Conservation (phyloP, 208 protist species). For the Phytomonas sp. region DNA sequence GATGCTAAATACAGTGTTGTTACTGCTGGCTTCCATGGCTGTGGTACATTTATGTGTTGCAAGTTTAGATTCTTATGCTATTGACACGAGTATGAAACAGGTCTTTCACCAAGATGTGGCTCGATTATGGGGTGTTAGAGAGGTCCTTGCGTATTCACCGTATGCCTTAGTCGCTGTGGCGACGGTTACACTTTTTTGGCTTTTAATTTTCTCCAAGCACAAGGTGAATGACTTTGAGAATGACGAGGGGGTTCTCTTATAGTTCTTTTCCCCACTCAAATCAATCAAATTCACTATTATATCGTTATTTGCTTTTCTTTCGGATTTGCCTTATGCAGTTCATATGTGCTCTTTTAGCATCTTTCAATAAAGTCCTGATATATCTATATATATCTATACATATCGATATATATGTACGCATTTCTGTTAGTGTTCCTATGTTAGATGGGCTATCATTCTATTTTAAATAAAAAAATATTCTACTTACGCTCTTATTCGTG, state of each 20-base stretch:
- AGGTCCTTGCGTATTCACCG: conserved; percentile 42
- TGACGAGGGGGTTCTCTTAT: conserved; percentile 13
- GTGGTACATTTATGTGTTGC: conserved; percentile 84
- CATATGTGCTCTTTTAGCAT: not conserved
- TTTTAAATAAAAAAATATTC: not conserved
- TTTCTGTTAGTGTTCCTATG: not conserved
- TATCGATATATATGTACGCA: conserved; percentile 8
- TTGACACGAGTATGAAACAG: conserved; percentile 31
- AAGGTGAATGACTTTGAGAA: conserved; percentile 8
- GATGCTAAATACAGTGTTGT: conserved; percentile 89
- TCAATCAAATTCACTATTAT: not conserved
- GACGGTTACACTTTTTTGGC: conserved; percentile 15
- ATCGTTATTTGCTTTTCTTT: conserved; percentile 11
- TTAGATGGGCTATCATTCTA: not conserved
- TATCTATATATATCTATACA: not conserved
- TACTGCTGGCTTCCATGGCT: conserved; percentile 82
- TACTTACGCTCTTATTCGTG: conserved; percentile 4
- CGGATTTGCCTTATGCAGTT: not conserved
- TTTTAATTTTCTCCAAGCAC: conserved; percentile 13
- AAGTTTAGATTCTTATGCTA: conserved; percentile 78
- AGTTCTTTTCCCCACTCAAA: not conserved
- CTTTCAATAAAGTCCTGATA: not conserved
- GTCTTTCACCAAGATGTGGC: conserved; percentile 46
- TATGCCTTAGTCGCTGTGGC: conserved; percentile 41
- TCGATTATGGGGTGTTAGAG: conserved; percentile 32